phyloP scores from a whole-genome alignment of 306 rosid species.

The Vicia sativa region DNA sequence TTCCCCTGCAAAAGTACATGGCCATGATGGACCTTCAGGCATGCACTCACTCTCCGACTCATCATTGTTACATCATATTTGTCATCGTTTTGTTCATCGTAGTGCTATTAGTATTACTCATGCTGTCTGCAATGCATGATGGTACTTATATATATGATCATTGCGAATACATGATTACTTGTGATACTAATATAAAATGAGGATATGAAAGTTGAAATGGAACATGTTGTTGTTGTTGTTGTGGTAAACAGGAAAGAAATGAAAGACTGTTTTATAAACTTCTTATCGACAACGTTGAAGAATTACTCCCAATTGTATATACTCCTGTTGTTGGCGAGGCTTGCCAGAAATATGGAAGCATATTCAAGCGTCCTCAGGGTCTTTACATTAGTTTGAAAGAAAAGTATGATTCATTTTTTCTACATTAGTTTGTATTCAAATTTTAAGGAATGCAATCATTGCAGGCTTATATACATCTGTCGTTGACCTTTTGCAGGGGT shows the following conservation, averaged over 20 bases:
- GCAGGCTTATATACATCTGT: conserved; percentile 11
- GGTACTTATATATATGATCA: not conserved
- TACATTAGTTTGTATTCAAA: conserved; percentile 1
- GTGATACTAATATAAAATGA: not conserved
- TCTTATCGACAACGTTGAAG: conserved; percentile 83
- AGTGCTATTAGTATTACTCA: no score
- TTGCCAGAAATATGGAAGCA: conserved; percentile 95
- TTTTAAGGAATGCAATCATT: conserved; percentile 13
- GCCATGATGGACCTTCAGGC: conserved; percentile 98
- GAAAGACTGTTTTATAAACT: conserved; percentile 86
- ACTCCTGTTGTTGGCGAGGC: conserved; percentile 96
- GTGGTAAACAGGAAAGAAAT: conserved; percentile 79
- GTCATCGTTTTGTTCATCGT: no score
- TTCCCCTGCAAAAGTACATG: conserved; percentile 81
- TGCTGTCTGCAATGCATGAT: not conserved
- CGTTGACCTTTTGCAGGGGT: conserved; percentile 58
- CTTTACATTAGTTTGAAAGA: conserved; percentile 96
- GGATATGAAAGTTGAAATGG: not conserved
- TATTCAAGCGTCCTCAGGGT: conserved; percentile 97
- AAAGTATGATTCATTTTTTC: conserved; percentile 53
- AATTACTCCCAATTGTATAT: conserved; percentile 87
- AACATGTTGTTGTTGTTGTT: conserved; percentile 28
- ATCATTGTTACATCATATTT: not conserved
- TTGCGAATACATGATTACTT: not conserved
- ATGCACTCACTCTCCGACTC: conserved; percentile 19